Evolutionary conservation across 2,329 filamentous ascomycete genomes (phyloP).

Genomic region (Colletotrichum limetticola): DNA sequence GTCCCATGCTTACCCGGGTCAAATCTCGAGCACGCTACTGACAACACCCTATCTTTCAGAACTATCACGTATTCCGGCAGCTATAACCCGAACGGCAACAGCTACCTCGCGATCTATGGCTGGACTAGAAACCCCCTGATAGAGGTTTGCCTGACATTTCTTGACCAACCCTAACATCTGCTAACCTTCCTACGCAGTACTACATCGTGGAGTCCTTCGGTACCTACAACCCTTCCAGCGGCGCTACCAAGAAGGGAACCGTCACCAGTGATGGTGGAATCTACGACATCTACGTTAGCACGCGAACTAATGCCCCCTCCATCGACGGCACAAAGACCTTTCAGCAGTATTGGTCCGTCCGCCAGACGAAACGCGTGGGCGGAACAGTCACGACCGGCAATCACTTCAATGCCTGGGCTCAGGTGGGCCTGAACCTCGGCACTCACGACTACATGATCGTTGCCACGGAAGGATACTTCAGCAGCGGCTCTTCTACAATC

Average conservation of each 20-base stretch:
- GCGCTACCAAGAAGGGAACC: slow-evolving; percentile 55
- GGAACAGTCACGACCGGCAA: slow-evolving; percentile 63
- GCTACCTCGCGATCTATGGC: slow-evolving; percentile 52
- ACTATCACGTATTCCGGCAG: slow-evolving; percentile 48
- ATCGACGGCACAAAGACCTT: slow-evolving; percentile 66
- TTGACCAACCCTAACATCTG: rapidly evolving
- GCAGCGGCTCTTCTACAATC: slow-evolving; percentile 41
- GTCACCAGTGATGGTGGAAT: slow-evolving; percentile 62
- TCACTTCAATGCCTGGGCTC: slow-evolving; percentile 66
- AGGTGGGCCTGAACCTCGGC: slow-evolving; percentile 59
- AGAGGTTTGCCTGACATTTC: not conserved
- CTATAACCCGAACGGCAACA: slow-evolving; percentile 50
- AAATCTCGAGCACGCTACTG: not conserved
- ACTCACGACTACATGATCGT: slow-evolving; percentile 64
- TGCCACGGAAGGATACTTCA: slow-evolving; percentile 60
- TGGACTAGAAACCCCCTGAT: slow-evolving; percentile 47
- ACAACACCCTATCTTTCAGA: slow-evolving; percentile 14
- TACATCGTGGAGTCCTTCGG: slow-evolving; percentile 32
- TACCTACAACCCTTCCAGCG: slow-evolving; percentile 31
- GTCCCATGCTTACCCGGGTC: too few relatives aligned
- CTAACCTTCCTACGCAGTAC: not conserved
- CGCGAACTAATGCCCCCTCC: slow-evolving; percentile 60
- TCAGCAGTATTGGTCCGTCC: slow-evolving; percentile 62
- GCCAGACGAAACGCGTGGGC: slow-evolving; percentile 59
- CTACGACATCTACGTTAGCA: slow-evolving; percentile 62